phyloP scores from a whole-genome alignment of 495 filamentous ascomycete genomes.

The Apiosordaria backusii region DNA sequence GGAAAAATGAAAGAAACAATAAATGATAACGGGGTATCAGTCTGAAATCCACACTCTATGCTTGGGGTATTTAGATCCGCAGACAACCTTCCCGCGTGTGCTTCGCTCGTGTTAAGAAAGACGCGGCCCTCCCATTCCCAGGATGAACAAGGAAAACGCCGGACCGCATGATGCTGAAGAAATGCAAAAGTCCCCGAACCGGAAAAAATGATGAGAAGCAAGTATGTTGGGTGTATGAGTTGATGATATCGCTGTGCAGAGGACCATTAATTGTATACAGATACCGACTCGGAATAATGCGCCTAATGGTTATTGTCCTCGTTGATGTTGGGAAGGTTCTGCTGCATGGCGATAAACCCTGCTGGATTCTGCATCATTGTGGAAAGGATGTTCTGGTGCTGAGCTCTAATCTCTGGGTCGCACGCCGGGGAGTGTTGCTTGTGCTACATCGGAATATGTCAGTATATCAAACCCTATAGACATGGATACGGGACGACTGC shows the following conservation, averaged over 20 bases:
- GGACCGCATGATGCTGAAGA: constrained; percentile 25
- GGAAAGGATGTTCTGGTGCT: constrained; percentile 36
- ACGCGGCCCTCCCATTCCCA: constrained; percentile 11
- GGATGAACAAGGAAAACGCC: constrained; percentile 24
- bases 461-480: not conserved
- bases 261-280: not conserved
- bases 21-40: constrained; percentile 25
- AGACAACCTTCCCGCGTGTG: constrained; percentile 12
- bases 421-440: constrained; percentile 81
- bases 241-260: not conserved
- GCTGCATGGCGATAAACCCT: constrained; percentile 30
- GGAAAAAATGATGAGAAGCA: constrained; percentile 8
- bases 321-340: constrained; percentile 45
- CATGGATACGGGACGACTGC: constrained; percentile 15
- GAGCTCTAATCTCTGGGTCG: constrained; percentile 40
- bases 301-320: constrained; percentile 35
- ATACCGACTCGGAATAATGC: not conserved
- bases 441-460: constrained; percentile 44
- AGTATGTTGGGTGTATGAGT: not conserved
- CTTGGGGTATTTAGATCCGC: constrained; percentile 25
- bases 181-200: constrained; percentile 21
- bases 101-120: not conserved
- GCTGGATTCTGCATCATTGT: constrained; percentile 40
- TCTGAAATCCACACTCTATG: constrained; percentile 26
- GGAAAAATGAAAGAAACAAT: not conserved